These are phyloP conservation scores for Hysterium pulicare DNA, from an alignment of 2,329 filamentous ascomycete genomes.

Conservation along the genomic window DNA sequence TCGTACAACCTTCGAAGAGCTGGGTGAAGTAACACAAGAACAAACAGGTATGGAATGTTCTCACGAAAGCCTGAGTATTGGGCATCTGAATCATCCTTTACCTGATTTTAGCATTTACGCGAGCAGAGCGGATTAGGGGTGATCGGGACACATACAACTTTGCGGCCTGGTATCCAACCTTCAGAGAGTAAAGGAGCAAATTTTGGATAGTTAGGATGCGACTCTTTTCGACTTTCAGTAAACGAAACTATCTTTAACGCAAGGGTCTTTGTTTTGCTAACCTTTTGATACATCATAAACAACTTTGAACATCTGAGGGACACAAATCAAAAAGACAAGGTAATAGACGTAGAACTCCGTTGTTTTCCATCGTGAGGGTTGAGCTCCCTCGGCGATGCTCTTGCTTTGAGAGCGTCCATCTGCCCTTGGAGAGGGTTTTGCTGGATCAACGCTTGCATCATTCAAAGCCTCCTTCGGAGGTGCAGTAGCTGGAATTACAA, in stretches of 20 bases:
- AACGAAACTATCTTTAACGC: constrained; percentile 3
- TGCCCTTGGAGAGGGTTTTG: constrained; percentile 23
- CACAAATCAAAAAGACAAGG: constrained; percentile 58
- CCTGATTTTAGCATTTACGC: constrained; percentile 8
- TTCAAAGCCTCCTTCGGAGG: constrained; percentile 50
- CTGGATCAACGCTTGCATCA: constrained; percentile 31
- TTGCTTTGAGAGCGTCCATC: constrained; percentile 21
- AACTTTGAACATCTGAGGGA: constrained; percentile 90
- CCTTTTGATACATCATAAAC: constrained; percentile 81
- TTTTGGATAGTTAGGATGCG: constrained; percentile 74
- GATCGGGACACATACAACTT: constrained; percentile 69
- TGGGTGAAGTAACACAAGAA: constrained; percentile 75
- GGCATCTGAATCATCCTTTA: constrained; percentile 78
- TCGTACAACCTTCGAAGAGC: constrained; percentile 72
- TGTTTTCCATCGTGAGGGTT: constrained; percentile 77
- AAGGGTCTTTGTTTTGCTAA: constrained; percentile 38
- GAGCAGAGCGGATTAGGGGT: too few relatives aligned
- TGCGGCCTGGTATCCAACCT: constrained; percentile 90
- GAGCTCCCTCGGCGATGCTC: constrained; percentile 40
- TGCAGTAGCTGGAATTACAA: constrained; percentile 67
- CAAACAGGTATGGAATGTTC: constrained; percentile 77
- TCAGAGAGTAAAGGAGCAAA: constrained; percentile 68
- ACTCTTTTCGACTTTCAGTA: constrained; percentile 57
- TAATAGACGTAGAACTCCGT: constrained; percentile 84
- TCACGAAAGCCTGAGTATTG: constrained; percentile 83